Evolutionary conservation across 2,329 filamentous ascomycete genomes (phyloP).

Genomic region (Penicillium sp.): DNA sequence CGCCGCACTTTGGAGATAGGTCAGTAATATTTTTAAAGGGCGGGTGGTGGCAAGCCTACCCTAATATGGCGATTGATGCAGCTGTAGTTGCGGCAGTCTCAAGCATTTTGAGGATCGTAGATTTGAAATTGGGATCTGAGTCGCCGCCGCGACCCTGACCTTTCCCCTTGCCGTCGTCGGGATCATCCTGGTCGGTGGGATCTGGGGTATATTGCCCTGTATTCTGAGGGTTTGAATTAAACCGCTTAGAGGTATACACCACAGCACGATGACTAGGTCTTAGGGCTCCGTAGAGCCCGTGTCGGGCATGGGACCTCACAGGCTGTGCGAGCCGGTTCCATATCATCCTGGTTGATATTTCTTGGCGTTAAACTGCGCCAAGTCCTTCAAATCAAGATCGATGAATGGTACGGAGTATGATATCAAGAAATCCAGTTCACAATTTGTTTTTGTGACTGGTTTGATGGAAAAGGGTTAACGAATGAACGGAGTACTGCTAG

Average conservation of each 20-base stretch:
- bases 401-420: not conserved
- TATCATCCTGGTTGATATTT: slow-evolving; percentile 20
- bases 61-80: slow-evolving; percentile 72
- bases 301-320: slow-evolving; percentile 18
- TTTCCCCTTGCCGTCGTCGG: slow-evolving; percentile 28
- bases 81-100: slow-evolving; percentile 75
- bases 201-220: slow-evolving; percentile 26
- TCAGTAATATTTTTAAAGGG: slow-evolving; percentile 14
- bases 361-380: not conserved
- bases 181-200: slow-evolving; percentile 32
- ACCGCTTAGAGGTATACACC: slow-evolving; percentile 21
- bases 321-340: slow-evolving; percentile 29
- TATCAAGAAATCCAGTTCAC: not conserved
- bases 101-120: slow-evolving; percentile 62
- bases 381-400: slow-evolving; percentile 1
- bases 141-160: slow-evolving; percentile 25
- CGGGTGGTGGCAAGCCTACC: slow-evolving; percentile 37
- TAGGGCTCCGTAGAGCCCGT: slow-evolving; percentile 17
- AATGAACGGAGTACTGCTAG: not conserved
- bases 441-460: not conserved
- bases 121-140: slow-evolving; percentile 35
- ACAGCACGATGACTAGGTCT: slow-evolving; percentile 10
- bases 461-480: not conserved
- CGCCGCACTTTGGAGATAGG: slow-evolving; percentile 47
- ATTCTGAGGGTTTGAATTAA: slow-evolving; percentile 24